A percentile compares a stretch with the other conserved stretches of the same genome.
Evolutionary conservation across 106 monocot genomes (phyloP).

Genomic region (Dendrobium huoshanense): DNA sequence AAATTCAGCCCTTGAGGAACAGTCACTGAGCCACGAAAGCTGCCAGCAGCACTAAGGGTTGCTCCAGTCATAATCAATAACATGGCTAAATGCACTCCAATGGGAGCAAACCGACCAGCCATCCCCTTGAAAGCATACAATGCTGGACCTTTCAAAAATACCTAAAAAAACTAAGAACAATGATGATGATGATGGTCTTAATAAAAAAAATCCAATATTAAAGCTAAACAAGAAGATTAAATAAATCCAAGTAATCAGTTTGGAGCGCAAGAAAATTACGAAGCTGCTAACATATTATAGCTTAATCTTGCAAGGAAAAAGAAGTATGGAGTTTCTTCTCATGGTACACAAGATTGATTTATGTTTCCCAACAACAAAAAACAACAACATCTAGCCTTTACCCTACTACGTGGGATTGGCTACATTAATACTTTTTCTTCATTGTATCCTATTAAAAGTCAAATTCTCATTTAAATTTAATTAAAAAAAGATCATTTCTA

Average conservation of each 20-base stretch:
- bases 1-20: conserved; percentile 95
- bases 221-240: not conserved
- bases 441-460: too few species aligned
- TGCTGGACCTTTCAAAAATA: conserved; percentile 74
- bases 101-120: conserved; percentile 90
- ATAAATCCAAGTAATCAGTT: not conserved
- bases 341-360: too few species aligned
- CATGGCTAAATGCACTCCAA: conserved; percentile 94
- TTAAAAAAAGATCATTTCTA: too few species aligned
- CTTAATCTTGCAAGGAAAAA: not conserved
- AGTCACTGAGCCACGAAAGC: conserved; percentile 79
- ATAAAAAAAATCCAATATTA: not conserved
- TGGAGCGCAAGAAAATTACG: not conserved
- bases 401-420: too few species aligned
- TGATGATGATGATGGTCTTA: conserved; percentile 6
- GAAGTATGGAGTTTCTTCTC: not conserved
- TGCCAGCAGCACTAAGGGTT: conserved; percentile 77
- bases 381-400: too few species aligned
- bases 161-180: conserved; percentile 24
- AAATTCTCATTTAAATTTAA: too few species aligned
- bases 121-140: conserved; percentile 94
- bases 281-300: not conserved
- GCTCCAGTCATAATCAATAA: conserved; percentile 87
- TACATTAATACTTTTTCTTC: too few species aligned
- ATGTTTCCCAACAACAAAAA: too few species aligned